Conservation (phyloP, 2,329 filamentous ascomycete species). For the Podosphaera fusca region DNA sequence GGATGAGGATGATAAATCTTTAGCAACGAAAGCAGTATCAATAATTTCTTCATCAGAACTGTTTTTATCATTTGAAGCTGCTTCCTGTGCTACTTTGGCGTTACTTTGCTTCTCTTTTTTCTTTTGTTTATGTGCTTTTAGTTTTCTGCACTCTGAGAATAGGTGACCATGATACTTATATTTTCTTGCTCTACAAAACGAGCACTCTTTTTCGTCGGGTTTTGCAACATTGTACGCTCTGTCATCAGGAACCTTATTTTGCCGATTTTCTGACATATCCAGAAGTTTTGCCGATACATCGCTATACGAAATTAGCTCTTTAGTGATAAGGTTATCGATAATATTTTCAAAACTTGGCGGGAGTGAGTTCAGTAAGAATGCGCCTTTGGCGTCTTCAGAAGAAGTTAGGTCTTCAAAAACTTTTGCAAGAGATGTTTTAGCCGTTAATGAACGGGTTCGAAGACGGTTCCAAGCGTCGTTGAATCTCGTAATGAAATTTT, state of each 20-base stretch:
- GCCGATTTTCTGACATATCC: neutral
- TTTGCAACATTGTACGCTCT: neutral
- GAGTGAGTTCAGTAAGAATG: neutral
- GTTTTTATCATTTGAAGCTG: neutral
- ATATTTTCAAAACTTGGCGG: neutral
- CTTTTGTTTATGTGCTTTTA: neutral
- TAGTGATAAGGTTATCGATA: neutral
- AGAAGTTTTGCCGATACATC: conserved; percentile 1
- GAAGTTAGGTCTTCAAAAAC: neutral
- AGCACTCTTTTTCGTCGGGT: neutral
- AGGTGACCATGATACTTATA: neutral
- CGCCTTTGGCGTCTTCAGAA: neutral
- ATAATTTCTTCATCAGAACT: neutral
- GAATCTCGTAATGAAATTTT: neutral
- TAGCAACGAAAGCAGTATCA: neutral
- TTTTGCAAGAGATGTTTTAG: neutral
- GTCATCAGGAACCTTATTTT: neutral
- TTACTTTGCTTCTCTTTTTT: neutral
- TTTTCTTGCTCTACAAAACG: neutral
- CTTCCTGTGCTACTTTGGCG: neutral
- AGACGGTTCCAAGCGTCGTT: neutral
- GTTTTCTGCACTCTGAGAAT: neutral
- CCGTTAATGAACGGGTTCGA: neutral
- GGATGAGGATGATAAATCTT: neutral
- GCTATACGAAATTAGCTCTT: neutral